A percentile compares a stretch with the other conserved stretches of the same genome.
phyloP scores from a whole-genome alignment of 768 basidiomycete species.

The Leccinellum luteum region DNA sequence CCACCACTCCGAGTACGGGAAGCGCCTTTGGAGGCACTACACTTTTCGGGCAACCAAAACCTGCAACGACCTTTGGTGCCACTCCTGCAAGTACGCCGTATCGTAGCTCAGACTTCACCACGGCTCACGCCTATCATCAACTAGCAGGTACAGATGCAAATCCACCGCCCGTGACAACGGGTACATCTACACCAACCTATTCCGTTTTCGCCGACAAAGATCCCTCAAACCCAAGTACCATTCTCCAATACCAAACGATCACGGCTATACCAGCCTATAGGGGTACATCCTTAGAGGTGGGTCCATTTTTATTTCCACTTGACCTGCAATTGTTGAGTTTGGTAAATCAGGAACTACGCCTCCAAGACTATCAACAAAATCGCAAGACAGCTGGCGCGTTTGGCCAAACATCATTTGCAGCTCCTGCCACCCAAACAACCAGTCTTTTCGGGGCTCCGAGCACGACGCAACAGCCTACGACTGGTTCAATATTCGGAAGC shows the following conservation, averaged over 20 bases:
- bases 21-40: constrained; percentile 45
- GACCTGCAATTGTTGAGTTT: not conserved
- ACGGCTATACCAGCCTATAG: constrained; percentile 76
- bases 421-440: constrained; percentile 26
- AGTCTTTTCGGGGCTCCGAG: constrained; percentile 27
- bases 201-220: constrained; percentile 66
- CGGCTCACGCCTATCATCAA: constrained; percentile 12
- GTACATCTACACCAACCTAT: constrained; percentile 67
- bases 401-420: constrained; percentile 40
- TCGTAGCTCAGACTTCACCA: not conserved
- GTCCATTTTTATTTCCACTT: constrained; percentile 7
- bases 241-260: constrained; percentile 78
- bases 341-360: constrained; percentile 58
- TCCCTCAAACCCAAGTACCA: constrained; percentile 37
- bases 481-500: constrained; percentile 32
- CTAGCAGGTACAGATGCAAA: constrained; percentile 35
- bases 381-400: constrained; percentile 71
- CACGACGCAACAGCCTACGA: constrained; percentile 28
- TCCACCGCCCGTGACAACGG: constrained; percentile 61
- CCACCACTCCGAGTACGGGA: constrained; percentile 28
- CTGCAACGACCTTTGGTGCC: constrained; percentile 44
- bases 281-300: constrained; percentile 75
- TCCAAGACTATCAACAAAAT: constrained; percentile 73
- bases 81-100: constrained; percentile 32
- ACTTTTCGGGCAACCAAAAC: constrained; percentile 57